phyloP scores from a whole-genome alignment of 225 moss, liverwort and hornwort species.

The Physcomitrium patens region DNA sequence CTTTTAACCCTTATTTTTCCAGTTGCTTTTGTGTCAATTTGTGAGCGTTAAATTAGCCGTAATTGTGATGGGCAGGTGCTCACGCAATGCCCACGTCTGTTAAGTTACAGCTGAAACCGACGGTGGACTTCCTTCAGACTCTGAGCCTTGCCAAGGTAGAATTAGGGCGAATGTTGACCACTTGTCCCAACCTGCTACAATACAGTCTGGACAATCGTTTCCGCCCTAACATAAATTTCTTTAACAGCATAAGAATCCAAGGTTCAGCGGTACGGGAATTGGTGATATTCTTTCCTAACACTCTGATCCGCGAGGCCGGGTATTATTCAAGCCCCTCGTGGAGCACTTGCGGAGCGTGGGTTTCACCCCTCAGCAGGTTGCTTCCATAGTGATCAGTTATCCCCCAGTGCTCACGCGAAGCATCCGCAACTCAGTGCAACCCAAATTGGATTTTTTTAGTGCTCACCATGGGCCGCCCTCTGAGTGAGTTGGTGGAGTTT shows the following conservation, averaged over 20 bases:
- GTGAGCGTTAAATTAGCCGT: not conserved
- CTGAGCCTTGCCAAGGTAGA: constrained; percentile 51
- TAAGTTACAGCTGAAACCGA: constrained; percentile 68
- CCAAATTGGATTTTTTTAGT: constrained; percentile 62
- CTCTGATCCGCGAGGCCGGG: constrained; percentile 53
- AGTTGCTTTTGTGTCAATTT: not conserved
- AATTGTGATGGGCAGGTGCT: constrained; percentile 28
- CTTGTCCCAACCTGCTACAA: constrained; percentile 43
- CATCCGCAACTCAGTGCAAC: constrained; percentile 55
- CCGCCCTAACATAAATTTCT: constrained; percentile 46
- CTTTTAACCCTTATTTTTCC: not conserved
- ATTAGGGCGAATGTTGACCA: constrained; percentile 48
- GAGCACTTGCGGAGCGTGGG: constrained; percentile 49
- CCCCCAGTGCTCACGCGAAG: constrained; percentile 64
- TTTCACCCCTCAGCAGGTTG: constrained; percentile 50
- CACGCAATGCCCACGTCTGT: constrained; percentile 63
- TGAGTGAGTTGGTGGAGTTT: constrained; percentile 52
- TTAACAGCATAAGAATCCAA: constrained; percentile 45
- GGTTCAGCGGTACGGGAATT: constrained; percentile 43
- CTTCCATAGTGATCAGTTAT: constrained; percentile 51
- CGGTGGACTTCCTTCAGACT: constrained; percentile 43
- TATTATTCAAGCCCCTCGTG: constrained; percentile 50
- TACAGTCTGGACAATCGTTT: constrained; percentile 46
- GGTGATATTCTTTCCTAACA: constrained; percentile 47
- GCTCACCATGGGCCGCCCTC: constrained; percentile 49